Percentiles rank a stretch among this genome's conserved stretches.
phyloP scores from a whole-genome alignment of 1,284 basidiomycete genomes.

The Takashimella koratensis region DNA sequence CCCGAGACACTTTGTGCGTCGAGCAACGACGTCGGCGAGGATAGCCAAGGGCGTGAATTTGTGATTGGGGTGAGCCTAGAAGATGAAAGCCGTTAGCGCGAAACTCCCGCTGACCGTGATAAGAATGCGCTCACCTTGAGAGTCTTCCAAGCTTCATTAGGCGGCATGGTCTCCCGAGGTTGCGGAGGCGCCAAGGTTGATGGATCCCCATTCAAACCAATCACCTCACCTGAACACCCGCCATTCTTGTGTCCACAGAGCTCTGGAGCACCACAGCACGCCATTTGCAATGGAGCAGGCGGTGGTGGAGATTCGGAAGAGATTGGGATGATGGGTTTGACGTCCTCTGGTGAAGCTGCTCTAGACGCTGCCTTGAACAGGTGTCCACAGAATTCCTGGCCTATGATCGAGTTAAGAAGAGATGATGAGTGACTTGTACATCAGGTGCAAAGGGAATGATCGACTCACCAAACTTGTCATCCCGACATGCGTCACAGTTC shows the following conservation, averaged over 20 bases:
- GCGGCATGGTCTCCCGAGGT: slow-evolving; percentile 61
- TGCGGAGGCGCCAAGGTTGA: background rate
- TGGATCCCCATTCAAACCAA: slow-evolving; percentile 5
- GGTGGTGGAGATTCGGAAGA: slow-evolving; percentile 28
- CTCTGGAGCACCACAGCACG: slow-evolving; percentile 42
- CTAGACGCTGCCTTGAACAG: slow-evolving; percentile 54
- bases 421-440: no score
- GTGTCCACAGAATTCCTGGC: slow-evolving; percentile 79
- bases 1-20: slow-evolving; percentile 71
- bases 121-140: slow-evolving; percentile 55
- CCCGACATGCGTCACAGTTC: slow-evolving; percentile 48
- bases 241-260: slow-evolving; percentile 32
- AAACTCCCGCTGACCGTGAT: no score
- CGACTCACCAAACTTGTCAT: slow-evolving; percentile 46
- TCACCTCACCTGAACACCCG: slow-evolving; percentile 24
- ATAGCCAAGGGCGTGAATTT: slow-evolving; percentile 73
- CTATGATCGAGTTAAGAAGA: slow-evolving; percentile 46
- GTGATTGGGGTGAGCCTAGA: slow-evolving; percentile 71
- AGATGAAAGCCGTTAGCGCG: no score
- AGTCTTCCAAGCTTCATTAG: slow-evolving; percentile 77
- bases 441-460: background rate
- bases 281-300: slow-evolving; percentile 30
- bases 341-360: slow-evolving; percentile 30
- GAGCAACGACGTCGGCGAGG: slow-evolving; percentile 81
- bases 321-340: slow-evolving; percentile 30